Percentiles rank a stretch among this genome's conserved stretches.
These are phyloP conservation scores for Stylosanthes scabra DNA, from an alignment of 331 rosid genomes.

Conservation along the genomic window DNA sequence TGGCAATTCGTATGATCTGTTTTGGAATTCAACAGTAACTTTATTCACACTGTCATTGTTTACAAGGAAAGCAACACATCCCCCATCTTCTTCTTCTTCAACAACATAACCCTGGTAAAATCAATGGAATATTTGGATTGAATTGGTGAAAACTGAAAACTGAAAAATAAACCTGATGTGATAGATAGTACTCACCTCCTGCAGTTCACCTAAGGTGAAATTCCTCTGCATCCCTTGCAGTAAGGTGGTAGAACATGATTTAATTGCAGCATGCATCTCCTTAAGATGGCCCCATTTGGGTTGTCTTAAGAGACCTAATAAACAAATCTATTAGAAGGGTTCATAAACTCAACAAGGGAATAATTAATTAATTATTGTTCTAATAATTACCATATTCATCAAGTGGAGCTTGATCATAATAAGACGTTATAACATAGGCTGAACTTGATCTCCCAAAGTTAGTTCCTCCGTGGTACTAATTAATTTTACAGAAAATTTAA, in stretches of 20 bases:
- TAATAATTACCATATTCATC: conserved; percentile 75
- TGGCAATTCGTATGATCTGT: conserved; percentile 43
- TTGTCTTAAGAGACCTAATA: conserved; percentile 51
- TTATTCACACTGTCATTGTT: conserved; percentile 30
- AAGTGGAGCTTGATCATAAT: conserved; percentile 76
- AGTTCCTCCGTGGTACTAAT: conserved; percentile 84
- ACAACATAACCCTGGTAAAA: conserved; percentile 45
- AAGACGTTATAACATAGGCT: conserved; percentile 57
- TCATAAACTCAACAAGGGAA: neutral
- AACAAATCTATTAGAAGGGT: neutral
- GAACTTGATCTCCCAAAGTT: conserved; percentile 71
- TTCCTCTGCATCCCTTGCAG: conserved; percentile 42
- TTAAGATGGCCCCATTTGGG: conserved; percentile 57
- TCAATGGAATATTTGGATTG: neutral
- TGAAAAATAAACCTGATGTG: neutral
- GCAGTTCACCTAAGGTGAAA: conserved; percentile 41
- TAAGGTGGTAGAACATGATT: conserved; percentile 50
- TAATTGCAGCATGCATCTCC: conserved; percentile 52
- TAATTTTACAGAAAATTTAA: neutral
- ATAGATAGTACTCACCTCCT: conserved; percentile 36
- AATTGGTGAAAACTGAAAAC: conserved; percentile 24
- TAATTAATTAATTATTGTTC: neutral
- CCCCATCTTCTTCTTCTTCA: conserved; percentile 46
- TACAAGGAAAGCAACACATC: conserved; percentile 55
- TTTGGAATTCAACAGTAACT: conserved; percentile 36